These are phyloP conservation scores for Linderniella brevidens DNA, from an alignment of 257 asterid genomes.

Conservation along the genomic window DNA sequence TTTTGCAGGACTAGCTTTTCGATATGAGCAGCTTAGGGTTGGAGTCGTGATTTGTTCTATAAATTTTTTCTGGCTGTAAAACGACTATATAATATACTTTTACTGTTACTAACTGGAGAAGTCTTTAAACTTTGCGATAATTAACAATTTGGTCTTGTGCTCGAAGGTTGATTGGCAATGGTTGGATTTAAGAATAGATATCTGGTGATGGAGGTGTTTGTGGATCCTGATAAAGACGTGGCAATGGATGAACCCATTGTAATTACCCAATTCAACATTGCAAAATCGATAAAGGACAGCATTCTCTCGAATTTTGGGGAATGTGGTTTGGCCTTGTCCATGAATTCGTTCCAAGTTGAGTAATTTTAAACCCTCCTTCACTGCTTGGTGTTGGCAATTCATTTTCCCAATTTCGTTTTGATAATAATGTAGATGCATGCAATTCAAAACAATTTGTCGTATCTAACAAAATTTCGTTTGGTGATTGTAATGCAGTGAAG, in stretches of 20 bases:
- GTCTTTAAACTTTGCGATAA: no score
- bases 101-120: no score
- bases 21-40: no score
- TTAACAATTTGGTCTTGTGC: no score
- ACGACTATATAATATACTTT: no score
- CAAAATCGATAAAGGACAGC: slow-evolving; percentile 55
- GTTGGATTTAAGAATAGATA: slow-evolving; percentile 86
- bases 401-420: background rate
- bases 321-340: slow-evolving; percentile 70
- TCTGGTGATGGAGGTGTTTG: slow-evolving; percentile 66
- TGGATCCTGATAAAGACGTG: slow-evolving; percentile 60
- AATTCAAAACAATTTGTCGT: no score
- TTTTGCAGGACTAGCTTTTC: no score
- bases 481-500: slow-evolving; percentile 45
- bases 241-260: slow-evolving; percentile 48
- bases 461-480: no score
- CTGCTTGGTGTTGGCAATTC: background rate
- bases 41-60: no score
- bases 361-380: background rate
- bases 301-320: slow-evolving; percentile 71
- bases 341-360: slow-evolving; percentile 63
- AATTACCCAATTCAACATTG: slow-evolving; percentile 49
- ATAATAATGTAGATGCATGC: no score
- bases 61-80: no score
- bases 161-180: slow-evolving; percentile 19